Percentiles rank a stretch among this genome's conserved stretches.
Conservation (phyloP, 805 yeast species). For the Saccharomycopsis oosterbeekiorum region DNA sequence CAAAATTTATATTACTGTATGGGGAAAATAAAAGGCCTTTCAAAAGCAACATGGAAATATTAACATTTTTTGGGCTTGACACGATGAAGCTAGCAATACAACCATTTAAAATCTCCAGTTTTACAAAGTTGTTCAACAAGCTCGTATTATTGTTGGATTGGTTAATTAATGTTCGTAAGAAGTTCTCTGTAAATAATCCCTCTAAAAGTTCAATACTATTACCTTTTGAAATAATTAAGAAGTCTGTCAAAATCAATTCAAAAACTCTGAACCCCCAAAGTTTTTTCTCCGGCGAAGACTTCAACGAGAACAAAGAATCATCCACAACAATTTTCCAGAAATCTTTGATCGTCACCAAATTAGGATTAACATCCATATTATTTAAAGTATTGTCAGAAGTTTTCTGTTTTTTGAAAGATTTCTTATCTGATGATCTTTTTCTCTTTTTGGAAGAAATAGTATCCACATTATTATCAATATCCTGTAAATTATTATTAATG, state of each 20-base stretch:
- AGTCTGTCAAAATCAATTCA: slow-evolving; percentile 32
- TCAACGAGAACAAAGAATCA: slow-evolving; percentile 64
- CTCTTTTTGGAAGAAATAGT: slow-evolving; percentile 30
- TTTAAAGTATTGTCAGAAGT: slow-evolving; percentile 19
- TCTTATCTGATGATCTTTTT: slow-evolving; percentile 27
- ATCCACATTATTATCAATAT: neutral
- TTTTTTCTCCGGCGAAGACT: slow-evolving; percentile 78
- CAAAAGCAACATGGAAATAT: slow-evolving; percentile 27
- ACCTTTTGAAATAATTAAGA: slow-evolving; percentile 19
- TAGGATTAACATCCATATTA: slow-evolving; percentile 16
- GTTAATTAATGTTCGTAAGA: slow-evolving; percentile 63
- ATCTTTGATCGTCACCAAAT: slow-evolving; percentile 37
- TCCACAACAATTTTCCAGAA: slow-evolving; percentile 79
- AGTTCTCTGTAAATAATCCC: slow-evolving; percentile 46
- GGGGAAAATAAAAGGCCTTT: slow-evolving; percentile 31
- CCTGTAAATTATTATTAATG: slow-evolving; percentile 12
- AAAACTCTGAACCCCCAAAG: slow-evolving; percentile 78
- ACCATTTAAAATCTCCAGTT: slow-evolving; percentile 34
- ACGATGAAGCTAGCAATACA: slow-evolving; percentile 20
- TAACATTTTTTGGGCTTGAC: slow-evolving; percentile 26
- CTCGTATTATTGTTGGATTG: slow-evolving; percentile 64
- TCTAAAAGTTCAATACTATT: neutral
- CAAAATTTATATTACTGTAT: slow-evolving; percentile 61
- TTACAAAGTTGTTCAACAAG: slow-evolving; percentile 57
- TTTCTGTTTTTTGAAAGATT: slow-evolving; percentile 21